These are phyloP conservation scores for Ploettnerulaceae sp. DNA, from an alignment of 2,329 filamentous ascomycete genomes.

Conservation along the genomic window DNA sequence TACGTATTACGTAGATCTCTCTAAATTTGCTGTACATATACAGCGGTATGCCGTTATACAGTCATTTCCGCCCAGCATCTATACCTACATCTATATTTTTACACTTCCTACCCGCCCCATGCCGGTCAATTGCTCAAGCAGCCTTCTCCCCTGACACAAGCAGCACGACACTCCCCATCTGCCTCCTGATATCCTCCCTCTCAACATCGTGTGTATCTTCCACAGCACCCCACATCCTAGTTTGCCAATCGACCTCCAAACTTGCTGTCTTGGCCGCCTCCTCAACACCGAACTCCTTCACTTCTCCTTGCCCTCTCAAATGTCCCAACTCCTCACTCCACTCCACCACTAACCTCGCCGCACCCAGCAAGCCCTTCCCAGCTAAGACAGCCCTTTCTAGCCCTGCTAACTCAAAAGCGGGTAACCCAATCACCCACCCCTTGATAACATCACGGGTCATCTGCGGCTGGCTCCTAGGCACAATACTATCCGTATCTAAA, in stretches of 20 bases:
- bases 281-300: constrained; percentile 65
- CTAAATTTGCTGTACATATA: too few species aligned
- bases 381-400: constrained; percentile 80
- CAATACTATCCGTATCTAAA: constrained; percentile 71
- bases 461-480: constrained; percentile 68
- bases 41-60: too few species aligned
- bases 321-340: constrained; percentile 73
- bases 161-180: constrained; percentile 81
- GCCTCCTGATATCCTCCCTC: constrained; percentile 79
- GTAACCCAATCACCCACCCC: constrained; percentile 70
- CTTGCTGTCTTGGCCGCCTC: constrained; percentile 74
- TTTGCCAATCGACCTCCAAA: constrained; percentile 88
- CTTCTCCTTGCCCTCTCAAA: constrained; percentile 38
- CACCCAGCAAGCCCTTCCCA: constrained; percentile 79
- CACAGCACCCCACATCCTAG: constrained; percentile 87
- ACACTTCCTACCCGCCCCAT: neutral
- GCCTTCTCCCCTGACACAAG: constrained; percentile 58
- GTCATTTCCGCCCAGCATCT: too few species aligned
- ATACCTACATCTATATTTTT: neutral
- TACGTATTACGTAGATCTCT: too few species aligned
- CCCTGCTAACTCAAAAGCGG: constrained; percentile 77
- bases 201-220: constrained; percentile 96
- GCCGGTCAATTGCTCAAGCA: constrained; percentile 2
- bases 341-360: constrained; percentile 71
- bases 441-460: constrained; percentile 72